Evolutionary conservation across 2,329 filamentous ascomycete species (phyloP).

Genomic region (Aspergillus sojae): DNA sequence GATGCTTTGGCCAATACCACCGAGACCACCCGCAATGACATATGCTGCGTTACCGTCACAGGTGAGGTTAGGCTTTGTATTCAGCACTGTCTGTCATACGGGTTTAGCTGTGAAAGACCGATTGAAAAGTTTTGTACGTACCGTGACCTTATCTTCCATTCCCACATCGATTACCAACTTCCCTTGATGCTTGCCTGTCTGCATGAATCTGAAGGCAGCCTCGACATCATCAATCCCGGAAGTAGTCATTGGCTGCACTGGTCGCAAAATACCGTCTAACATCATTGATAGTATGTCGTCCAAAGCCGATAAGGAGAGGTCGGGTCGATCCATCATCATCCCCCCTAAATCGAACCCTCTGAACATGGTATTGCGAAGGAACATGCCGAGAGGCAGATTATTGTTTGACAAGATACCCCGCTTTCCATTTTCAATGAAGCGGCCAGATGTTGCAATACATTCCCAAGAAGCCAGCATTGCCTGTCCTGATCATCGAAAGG

Average conservation of each 20-base stretch:
- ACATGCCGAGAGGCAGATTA: constrained; percentile 16
- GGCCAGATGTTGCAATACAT: constrained; percentile 28
- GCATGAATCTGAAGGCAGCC: too few species aligned
- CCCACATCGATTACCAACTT: too few species aligned
- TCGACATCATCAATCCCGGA: background rate
- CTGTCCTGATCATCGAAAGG: constrained; percentile 15
- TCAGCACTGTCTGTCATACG: constrained; percentile 9
- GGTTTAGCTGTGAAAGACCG: background rate
- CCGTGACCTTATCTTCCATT: too few species aligned
- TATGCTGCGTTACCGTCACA: constrained; percentile 26
- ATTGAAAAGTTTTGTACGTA: too few species aligned
- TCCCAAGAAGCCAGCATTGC: constrained; percentile 31
- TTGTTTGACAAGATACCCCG: constrained; percentile 12
- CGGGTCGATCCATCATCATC: constrained; percentile 8
- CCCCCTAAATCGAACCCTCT: constrained; percentile 8
- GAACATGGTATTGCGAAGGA: constrained; percentile 13
- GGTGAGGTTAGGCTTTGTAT: background rate
- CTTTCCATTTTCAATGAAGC: constrained; percentile 24
- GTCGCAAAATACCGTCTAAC: constrained; percentile 23
- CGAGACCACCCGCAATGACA: constrained; percentile 37
- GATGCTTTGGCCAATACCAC: constrained; percentile 35
- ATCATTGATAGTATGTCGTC: constrained; percentile 3
- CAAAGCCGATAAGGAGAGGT: constrained; percentile 4
- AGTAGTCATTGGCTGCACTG: constrained; percentile 25
- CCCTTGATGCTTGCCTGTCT: too few species aligned